Conservation (phyloP, 106 monocot species). For the Platanthera zijinensis region DNA sequence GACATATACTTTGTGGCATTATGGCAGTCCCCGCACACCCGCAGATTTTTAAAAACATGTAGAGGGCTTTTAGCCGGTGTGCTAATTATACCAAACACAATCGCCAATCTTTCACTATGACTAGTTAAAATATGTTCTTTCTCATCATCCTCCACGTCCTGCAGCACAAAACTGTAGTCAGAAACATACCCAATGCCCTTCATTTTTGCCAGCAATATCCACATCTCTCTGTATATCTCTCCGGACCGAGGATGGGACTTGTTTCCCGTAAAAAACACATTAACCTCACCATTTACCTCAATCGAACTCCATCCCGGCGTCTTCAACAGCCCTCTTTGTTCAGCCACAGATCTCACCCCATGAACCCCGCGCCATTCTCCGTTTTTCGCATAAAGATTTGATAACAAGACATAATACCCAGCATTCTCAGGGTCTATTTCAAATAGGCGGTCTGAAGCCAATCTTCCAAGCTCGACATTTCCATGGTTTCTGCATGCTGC, state of each 20-base stretch:
- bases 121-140: slow-evolving; percentile 58
- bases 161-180: slow-evolving; percentile 67
- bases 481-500: slow-evolving; percentile 57
- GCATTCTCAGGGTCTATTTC: slow-evolving; percentile 64
- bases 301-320: slow-evolving; percentile 78
- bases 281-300: slow-evolving; percentile 39
- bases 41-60: slow-evolving; percentile 61
- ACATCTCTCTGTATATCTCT: slow-evolving; percentile 51
- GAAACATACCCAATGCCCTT: slow-evolving; percentile 66
- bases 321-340: slow-evolving; percentile 35
- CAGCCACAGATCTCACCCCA: slow-evolving; percentile 41
- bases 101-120: slow-evolving; percentile 78
- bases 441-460: slow-evolving; percentile 39
- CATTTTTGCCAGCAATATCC: slow-evolving; percentile 38
- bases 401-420: slow-evolving; percentile 64
- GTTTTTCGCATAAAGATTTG: slow-evolving; percentile 63
- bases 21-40: slow-evolving; percentile 79
- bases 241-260: slow-evolving; percentile 44
- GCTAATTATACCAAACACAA: slow-evolving; percentile 61
- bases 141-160: slow-evolving; percentile 78
- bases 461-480: slow-evolving; percentile 46
- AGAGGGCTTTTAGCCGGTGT: slow-evolving; percentile 35
- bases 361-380: slow-evolving; percentile 49
- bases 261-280: slow-evolving; percentile 39
- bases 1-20: slow-evolving; percentile 77